These are phyloP conservation scores for Diaporthe citri DNA, from an alignment of 2,329 filamentous ascomycete species.

Conservation along the genomic window DNA sequence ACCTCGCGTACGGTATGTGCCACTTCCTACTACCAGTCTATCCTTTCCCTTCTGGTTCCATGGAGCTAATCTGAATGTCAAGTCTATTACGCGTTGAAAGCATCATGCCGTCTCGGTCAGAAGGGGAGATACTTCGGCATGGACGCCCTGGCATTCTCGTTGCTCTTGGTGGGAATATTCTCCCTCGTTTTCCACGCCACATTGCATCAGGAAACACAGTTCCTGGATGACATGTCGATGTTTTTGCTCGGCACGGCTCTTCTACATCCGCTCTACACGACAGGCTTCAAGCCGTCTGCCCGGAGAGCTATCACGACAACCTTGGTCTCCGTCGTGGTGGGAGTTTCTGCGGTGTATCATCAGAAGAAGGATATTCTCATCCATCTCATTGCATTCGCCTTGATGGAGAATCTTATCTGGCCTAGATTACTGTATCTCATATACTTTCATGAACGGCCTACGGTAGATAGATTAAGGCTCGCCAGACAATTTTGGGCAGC, in stretches of 20 bases:
- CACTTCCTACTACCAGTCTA: no score
- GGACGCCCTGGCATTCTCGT: slow-evolving; percentile 57
- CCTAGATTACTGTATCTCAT: slow-evolving; percentile 53
- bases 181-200: slow-evolving; percentile 61
- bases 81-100: slow-evolving; percentile 34
- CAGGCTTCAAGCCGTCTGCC: slow-evolving; percentile 54
- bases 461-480: slow-evolving; percentile 46
- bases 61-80: background rate
- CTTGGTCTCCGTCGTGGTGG: slow-evolving; percentile 56
- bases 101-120: slow-evolving; percentile 50
- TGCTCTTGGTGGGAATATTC: slow-evolving; percentile 56
- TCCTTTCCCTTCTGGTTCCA: background rate
- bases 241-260: slow-evolving; percentile 65
- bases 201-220: slow-evolving; percentile 57
- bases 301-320: slow-evolving; percentile 49
- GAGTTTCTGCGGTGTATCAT: slow-evolving; percentile 58
- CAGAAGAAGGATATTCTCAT: slow-evolving; percentile 57
- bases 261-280: slow-evolving; percentile 62
- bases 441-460: slow-evolving; percentile 45
- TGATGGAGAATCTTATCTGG: slow-evolving; percentile 50
- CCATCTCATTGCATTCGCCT: slow-evolving; percentile 55
- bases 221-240: slow-evolving; percentile 71
- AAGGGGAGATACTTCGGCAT: slow-evolving; percentile 49
- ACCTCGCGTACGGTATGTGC: slow-evolving; percentile 32
- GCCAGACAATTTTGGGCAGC: slow-evolving; percentile 47